Conservation (phyloP, 2,329 filamentous ascomycete genomes). For the Paecilomyces sp. region DNA sequence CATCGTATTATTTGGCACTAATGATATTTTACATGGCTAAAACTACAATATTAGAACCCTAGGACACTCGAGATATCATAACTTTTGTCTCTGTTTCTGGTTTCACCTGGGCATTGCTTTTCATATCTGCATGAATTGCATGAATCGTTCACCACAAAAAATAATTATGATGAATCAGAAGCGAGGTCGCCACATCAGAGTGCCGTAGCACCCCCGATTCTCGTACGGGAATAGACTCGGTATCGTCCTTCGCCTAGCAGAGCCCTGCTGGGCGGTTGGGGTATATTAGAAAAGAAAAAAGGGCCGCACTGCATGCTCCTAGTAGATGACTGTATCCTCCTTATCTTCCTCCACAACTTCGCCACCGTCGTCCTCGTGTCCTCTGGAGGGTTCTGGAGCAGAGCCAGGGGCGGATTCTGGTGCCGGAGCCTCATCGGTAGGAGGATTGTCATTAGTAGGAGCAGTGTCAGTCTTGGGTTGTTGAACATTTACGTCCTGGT, state of each 20-base stretch:
- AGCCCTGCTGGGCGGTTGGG: neutral
- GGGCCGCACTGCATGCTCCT: neutral
- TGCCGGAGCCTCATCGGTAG: slow-evolving; percentile 31
- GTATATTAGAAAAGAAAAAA: neutral
- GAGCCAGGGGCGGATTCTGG: slow-evolving; percentile 21
- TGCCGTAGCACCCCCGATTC: neutral
- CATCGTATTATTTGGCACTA: too few relatives aligned
- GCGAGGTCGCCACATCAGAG: neutral
- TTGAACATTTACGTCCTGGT: slow-evolving; percentile 10
- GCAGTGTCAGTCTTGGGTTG: slow-evolving; percentile 8
- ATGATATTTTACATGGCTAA: neutral
- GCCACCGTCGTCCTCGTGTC: slow-evolving; percentile 60
- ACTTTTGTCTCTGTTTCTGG: neutral
- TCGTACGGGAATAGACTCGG: neutral
- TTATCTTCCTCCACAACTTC: slow-evolving; percentile 77
- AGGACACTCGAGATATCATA: neutral
- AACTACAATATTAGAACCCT: neutral
- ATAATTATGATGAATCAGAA: neutral
- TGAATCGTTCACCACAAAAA: neutral
- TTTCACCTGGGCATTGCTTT: neutral
- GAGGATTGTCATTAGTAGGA: slow-evolving; percentile 18
- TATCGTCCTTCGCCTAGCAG: neutral
- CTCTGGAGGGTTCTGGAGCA: slow-evolving; percentile 33
- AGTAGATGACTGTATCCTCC: slow-evolving; percentile 90
- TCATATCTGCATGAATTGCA: neutral